Percentiles rank a stretch among this genome's conserved stretches.
These are phyloP conservation scores for Massariosphaeria phaeospora DNA, from an alignment of 495 filamentous ascomycete genomes.

Conservation along the genomic window DNA sequence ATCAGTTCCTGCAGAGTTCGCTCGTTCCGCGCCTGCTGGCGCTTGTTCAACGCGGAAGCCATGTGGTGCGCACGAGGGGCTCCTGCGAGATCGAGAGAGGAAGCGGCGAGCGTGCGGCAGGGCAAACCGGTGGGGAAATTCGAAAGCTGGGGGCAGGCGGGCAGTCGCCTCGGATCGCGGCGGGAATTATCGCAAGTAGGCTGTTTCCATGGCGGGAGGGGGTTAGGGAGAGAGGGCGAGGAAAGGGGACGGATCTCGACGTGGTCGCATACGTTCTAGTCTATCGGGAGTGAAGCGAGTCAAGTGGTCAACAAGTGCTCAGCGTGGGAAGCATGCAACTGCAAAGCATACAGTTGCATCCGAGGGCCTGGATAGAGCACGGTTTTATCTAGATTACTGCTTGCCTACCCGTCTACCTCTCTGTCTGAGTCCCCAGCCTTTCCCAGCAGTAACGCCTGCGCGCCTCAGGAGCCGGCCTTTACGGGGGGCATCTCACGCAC, in stretches of 20 bases:
- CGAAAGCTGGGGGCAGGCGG: background rate
- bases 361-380: too few relatives aligned
- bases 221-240: background rate
- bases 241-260: slow-evolving; percentile 14
- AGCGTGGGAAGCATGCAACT: slow-evolving; percentile 1
- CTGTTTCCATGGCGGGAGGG: background rate
- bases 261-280: slow-evolving; percentile 3
- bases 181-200: background rate
- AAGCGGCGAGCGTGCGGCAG: background rate
- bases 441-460: too few relatives aligned
- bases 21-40: slow-evolving; percentile 95
- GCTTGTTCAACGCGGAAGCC: slow-evolving; percentile 68
- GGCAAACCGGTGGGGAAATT: background rate
- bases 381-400: too few relatives aligned
- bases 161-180: background rate
- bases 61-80: slow-evolving; percentile 38
- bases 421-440: too few relatives aligned
- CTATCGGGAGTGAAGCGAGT: slow-evolving; percentile 5
- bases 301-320: background rate
- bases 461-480: too few relatives aligned
- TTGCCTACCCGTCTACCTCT: too few relatives aligned
- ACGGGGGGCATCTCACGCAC: background rate
- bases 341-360: too few relatives aligned
- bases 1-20: slow-evolving; percentile 85
- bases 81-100: slow-evolving; percentile 2